Evolutionary conservation across 495 filamentous ascomycete species (phyloP), one percentile per base, ranked within the genome.

Genomic region (Corynascus novoguineensis): DNA sequence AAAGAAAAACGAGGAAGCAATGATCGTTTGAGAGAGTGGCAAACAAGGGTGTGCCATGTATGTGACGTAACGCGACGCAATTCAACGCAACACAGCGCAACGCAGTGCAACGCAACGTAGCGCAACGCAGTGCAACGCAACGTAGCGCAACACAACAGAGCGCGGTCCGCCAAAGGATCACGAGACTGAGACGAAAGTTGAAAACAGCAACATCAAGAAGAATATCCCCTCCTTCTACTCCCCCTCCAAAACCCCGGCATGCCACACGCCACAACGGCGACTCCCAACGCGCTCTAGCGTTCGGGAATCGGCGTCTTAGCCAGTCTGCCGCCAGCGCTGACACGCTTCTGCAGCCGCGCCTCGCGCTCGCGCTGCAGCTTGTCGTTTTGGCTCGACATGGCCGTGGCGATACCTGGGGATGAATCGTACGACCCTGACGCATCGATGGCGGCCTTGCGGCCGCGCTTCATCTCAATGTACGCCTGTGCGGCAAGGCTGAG

Each of bases 381-480:
- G 25, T 78, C 73, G 17, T 67, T 68, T 22, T 70, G 61, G 44
- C 53, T 64, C 29, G 44, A 47, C 19, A 27, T 21, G n/a, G 44
- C 15, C 24, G 25, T 32, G 27, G 15, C 37, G 15, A 22, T 0
- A 6, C 11, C 35, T 1, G 48, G 3, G 8, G 40, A n/a, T 17
- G 11, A 41, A 57, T 69, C 65, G 47, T 68, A 67, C n/a, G 61
- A 61, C 29, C 59, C 53, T 4, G 64, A 69, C 3, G 72, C 68
- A 48, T 75, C 74, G 21, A 72, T 61, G 31, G 71, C 72, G 12
- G 72, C 72, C 21, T 60, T 71, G 5, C 74, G 76, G 12, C 81
- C 81, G 22, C 81, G 83, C 64, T 95, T 95, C 66, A 89, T 83
- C 53, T 92, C 90, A 45, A 97, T 73, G 63, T 97, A 98, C 29